phyloP scores from a whole-genome alignment of 352 stramenopile species.

The Phytophthora ohioensis region DNA sequence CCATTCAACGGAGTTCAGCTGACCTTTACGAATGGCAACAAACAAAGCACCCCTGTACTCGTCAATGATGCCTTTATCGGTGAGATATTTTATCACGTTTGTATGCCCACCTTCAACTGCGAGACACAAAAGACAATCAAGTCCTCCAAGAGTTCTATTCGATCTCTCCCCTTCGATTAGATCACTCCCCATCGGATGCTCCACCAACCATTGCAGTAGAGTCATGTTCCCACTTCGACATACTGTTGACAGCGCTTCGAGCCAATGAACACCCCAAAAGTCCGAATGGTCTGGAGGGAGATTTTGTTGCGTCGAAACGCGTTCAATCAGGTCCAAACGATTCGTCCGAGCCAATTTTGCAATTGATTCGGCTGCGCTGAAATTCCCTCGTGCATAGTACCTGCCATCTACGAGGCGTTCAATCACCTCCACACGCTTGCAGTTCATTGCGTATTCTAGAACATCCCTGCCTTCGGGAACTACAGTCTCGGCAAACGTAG shows the following conservation, averaged over 20 bases:
- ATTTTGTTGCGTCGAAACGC: slow-evolving; percentile 1
- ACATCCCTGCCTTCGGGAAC: background rate
- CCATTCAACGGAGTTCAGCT: background rate
- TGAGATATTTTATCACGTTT: too few relatives aligned
- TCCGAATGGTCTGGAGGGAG: background rate
- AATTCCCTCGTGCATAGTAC: background rate
- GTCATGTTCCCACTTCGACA: background rate
- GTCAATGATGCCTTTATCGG: too few relatives aligned
- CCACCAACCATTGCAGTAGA: background rate
- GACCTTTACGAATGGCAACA: background rate
- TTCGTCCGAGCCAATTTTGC: background rate
- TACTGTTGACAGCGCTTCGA: background rate
- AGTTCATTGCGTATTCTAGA: background rate
- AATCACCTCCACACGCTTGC: background rate
- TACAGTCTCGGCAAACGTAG: background rate
- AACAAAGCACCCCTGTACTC: too few relatives aligned
- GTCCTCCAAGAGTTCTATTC: too few relatives aligned
- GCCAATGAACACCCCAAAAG: background rate
- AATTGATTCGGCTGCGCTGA: background rate
- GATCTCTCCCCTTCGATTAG: background rate
- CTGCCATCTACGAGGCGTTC: background rate
- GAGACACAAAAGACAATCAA: too few relatives aligned
- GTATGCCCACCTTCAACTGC: too few relatives aligned
- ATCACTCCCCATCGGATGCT: background rate
- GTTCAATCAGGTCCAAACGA: background rate